Base-by-base conservation (phyloP, 148 eudicot genomes). In the Diospyros lotus region DNA sequence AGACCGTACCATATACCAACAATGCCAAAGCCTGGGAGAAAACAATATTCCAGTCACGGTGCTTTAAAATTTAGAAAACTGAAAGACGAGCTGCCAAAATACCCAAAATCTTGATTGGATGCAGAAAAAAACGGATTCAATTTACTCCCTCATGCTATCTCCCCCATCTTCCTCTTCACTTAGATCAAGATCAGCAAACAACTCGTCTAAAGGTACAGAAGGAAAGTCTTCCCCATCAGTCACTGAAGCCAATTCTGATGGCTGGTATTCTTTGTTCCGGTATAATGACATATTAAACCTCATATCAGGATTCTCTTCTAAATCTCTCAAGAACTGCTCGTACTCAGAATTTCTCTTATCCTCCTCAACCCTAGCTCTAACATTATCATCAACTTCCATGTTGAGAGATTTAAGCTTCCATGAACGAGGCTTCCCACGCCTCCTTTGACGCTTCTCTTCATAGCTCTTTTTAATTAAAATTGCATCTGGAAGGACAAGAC, bases 241-340 rank as follows among this genome's bases (percentile, higher is more conserved):
- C 81, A 82, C 66, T 0, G 93, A 83, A 14, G 84, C 82, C 63
- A 79, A 51, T 78, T 89, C 93, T 8, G 89, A 86, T 6, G 86
- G 85, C 74, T 85, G 82, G 67, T 87, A 87, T 54, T 91, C 96
- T 72, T 82, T 78, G 54, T 87, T 87, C 11, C 72, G 90, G 78
- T 89, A 89, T 51, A 91, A 66, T 0, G 91, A 89, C 60, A 89
- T 74, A 71, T 87, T 83, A 60, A 89, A 86, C 79, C 91, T 84
- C 85, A 91, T 10, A 14, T 87, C 91, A 72, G 93, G 96, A 83
- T 91, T 86, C 80, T 89, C 93, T 75, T 91, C 93, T 77, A 91
- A 75, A 43, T 89, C 90, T 68, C 86, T 80, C 83, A 84, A 80
- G 80, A 91, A 91, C 71, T 80, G 79, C 63, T 91, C 97, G 68